Base-by-base conservation (phyloP, 768 basidiomycete genomes). In the Trametes sanguinea region DNA sequence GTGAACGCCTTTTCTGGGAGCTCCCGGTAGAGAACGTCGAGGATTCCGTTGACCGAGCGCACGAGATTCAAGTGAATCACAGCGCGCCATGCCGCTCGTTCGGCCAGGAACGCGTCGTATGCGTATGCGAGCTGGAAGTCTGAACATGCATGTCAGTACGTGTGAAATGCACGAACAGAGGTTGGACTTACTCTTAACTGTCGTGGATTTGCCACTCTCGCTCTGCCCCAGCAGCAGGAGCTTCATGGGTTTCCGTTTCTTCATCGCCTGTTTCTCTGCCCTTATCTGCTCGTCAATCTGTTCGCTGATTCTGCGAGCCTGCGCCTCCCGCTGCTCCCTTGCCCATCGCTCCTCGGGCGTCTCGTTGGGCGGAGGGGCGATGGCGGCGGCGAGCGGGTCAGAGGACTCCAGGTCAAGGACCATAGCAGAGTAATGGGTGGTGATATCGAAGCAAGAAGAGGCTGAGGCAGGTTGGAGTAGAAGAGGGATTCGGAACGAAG, bases 21-120 rank as follows among this genome's bases (percentile, higher is more conserved):
- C 48, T 56, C 62, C 27, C 79, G 80, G 14, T 74, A 69, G 44
- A 89, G 76, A 43, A 82, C 75, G 51, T 88, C 82, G 22, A 90
- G 77, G 47, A 89, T 83, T 32, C 77, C 75, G 63, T 87, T 84
- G 67, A 90, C 80, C 63, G 89, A 90, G 68, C 88, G 85, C 55
- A 92, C 80, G 72, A 93, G 83, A 71, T 93, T 93, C 67, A 92
- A 83, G 65, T 88, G 85, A 60, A 93, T 85, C 60, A 93, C 88
- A 14, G 83, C 76, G 22, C 88, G 83, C 90, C 90, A 93, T 30
- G 87, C 82, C 1, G 79, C 76, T 45, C 83, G 84, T 67, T 92
- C 87, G 63, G 87, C 83, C 4, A 79, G 74, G 86, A 90, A 92
- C 69, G 89, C 86, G 54, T 80, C 77, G 43, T 80, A 79, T 43